Percentiles rank a stretch among this genome's conserved stretches.
Evolutionary conservation across 1,284 basidiomycete genomes (phyloP).

Genomic region (Moesziomyces sp.): DNA sequence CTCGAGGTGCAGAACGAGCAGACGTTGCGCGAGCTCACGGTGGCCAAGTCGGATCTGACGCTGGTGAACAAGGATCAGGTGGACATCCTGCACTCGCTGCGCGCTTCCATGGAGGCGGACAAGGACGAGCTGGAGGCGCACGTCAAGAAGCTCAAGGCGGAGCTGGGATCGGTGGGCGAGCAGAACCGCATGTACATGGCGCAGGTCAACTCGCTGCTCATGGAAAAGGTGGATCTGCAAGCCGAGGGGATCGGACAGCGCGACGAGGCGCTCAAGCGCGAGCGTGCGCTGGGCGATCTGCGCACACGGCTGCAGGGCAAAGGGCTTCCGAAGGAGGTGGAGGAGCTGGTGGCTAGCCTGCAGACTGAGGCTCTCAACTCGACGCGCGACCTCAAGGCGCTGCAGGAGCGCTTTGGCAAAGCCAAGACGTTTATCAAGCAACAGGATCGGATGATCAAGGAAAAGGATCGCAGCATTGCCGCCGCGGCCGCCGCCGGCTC

Average conservation of each 20-base stretch:
- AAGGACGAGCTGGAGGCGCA: slow-evolving; percentile 80
- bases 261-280: slow-evolving; percentile 49
- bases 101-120: slow-evolving; percentile 88
- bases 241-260: slow-evolving; percentile 66
- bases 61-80: slow-evolving; percentile 70
- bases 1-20: slow-evolving; percentile 79
- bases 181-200: slow-evolving; percentile 92
- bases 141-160: slow-evolving; percentile 75
- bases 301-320: slow-evolving; percentile 73
- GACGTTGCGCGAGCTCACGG: slow-evolving; percentile 77
- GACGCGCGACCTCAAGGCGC: slow-evolving; percentile 78
- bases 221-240: slow-evolving; percentile 91
- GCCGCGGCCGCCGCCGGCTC: slow-evolving; percentile 17
- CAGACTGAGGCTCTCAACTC: slow-evolving; percentile 80
- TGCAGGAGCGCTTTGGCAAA: slow-evolving; percentile 82
- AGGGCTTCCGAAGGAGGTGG: slow-evolving; percentile 80
- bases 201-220: slow-evolving; percentile 72
- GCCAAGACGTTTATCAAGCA: slow-evolving; percentile 90
- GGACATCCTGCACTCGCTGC: slow-evolving; percentile 77
- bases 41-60: slow-evolving; percentile 81
- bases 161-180: slow-evolving; percentile 79
- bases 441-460: slow-evolving; percentile 74
- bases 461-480: slow-evolving; percentile 46
- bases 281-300: slow-evolving; percentile 47
- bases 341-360: slow-evolving; percentile 77